These are phyloP conservation scores for Chlorella sp. DNA, from an alignment of 139 green algal species.

Conservation along the genomic window DNA sequence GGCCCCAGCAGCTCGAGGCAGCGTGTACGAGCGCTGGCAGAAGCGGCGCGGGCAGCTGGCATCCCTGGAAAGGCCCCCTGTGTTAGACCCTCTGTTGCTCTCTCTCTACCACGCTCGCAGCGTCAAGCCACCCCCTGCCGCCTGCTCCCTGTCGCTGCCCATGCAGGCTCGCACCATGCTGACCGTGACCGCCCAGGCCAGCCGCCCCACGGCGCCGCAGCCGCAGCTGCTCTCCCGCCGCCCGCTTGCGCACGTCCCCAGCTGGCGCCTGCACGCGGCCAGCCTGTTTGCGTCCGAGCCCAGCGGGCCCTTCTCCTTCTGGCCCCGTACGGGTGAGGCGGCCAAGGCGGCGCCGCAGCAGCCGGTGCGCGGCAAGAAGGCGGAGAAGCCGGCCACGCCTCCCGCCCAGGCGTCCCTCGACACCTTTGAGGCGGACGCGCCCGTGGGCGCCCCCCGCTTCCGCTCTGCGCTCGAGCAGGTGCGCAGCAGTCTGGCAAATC, in stretches of 20 bases:
- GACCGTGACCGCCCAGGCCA: background rate
- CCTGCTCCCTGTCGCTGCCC: too few species aligned
- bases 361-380: background rate
- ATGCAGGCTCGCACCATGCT: too few species aligned
- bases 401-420: too few species aligned
- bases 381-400: background rate
- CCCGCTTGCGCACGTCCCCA: too few species aligned
- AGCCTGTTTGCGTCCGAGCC: background rate
- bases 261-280: too few species aligned
- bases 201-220: background rate
- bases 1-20: too few species aligned
- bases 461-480: constrained; percentile 36
- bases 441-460: background rate
- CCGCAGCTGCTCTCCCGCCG: background rate
- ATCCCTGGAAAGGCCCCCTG: too few species aligned
- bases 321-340: background rate
- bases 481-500: background rate
- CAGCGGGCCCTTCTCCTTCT: background rate
- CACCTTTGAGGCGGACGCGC: background rate
- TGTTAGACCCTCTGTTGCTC: too few species aligned
- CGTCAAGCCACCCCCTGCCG: too few species aligned
- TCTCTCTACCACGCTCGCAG: too few species aligned
- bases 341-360: background rate
- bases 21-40: too few species aligned
- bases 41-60: too few species aligned